A percentile compares a stretch with the other conserved stretches of the same genome.
These are phyloP conservation scores for Cucurbita ficifolia DNA, from an alignment of 306 rosid species.

Conservation along the genomic window DNA sequence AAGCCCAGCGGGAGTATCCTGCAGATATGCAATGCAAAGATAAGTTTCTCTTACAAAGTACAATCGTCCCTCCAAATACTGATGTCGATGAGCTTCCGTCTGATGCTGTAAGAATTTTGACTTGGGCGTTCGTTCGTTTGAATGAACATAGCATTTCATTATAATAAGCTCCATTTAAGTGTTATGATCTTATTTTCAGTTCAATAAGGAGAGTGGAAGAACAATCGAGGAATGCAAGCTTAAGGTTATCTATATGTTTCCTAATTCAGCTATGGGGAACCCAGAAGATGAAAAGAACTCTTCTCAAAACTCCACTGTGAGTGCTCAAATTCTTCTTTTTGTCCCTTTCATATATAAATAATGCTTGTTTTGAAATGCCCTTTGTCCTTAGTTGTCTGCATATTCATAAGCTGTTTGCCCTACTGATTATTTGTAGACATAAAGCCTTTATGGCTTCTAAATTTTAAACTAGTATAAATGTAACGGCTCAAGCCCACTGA, in stretches of 20 bases:
- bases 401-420: background rate
- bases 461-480: background rate
- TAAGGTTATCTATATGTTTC: constrained; percentile 42
- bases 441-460: background rate
- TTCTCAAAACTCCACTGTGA: constrained; percentile 39
- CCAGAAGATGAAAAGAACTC: constrained; percentile 53
- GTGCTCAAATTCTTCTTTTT: constrained; percentile 13
- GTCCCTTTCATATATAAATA: background rate
- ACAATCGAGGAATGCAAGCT: constrained; percentile 75
- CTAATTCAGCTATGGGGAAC: constrained; percentile 35
- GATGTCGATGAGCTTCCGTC: constrained; percentile 69
- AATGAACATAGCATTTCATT: background rate
- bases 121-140: background rate
- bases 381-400: background rate
- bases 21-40: constrained; percentile 78
- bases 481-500: too few relatives aligned
- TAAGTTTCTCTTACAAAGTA: constrained; percentile 89
- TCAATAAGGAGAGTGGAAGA: constrained; percentile 71
- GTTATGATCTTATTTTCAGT: constrained; percentile 29
- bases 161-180: background rate
- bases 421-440: background rate
- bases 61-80: constrained; percentile 47
- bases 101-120: constrained; percentile 47
- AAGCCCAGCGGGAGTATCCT: constrained; percentile 82
- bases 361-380: too few relatives aligned